Evolutionary conservation across 1,139 yeast genomes (phyloP), one percentile per base, ranked within the genome.

Genomic region (Zygosaccharomyces sapae): DNA sequence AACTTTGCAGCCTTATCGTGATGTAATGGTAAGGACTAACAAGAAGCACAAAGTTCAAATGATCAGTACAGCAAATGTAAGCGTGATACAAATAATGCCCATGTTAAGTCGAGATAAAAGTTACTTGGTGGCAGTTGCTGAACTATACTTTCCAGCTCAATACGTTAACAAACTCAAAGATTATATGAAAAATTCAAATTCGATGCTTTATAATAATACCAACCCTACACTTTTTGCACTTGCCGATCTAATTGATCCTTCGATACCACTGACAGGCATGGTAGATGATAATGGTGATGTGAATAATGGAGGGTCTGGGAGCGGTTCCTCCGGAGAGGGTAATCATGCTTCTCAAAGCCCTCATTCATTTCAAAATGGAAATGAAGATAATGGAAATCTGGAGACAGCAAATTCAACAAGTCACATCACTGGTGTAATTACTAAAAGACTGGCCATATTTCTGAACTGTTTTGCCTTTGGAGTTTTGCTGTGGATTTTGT

Each of bases 121-220:
- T 41, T 83, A 83, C 63, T 76, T 83, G 43, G 80, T 81, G 47
- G 80, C 89, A 1, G 84, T 83, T 50, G 89, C 89, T n/a, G 86
- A 81, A 62, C 83, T 82, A 47, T 82, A 80, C 60, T 83, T 80
- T 71, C 85, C 86, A 33, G 59, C 66, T 10, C 65, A 63, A 7
- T 67, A 74, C 8, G 70, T 80, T n/a, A 56, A 59, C 10, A 63
- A 70, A 0, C 73, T 83, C 56, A 75, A 76, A 51, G 65, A 63
- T 36, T 66, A 69, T 41, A 66, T 83, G 35, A 63, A 68, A 41
- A 66, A 75, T 47, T 38, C 67, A 0, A 58, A 65, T 20, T 81
- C 88, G 0, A 54, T 54, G 30, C 59, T 83, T 38, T 83, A 80
- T 65, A 55, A 70, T 36, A 79, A 79, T 58, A 70, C 77, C 9